A percentile compares a stretch with the other conserved stretches of the same genome.
These are phyloP conservation scores for Calonectria honghensis DNA, from an alignment of 2,329 filamentous ascomycete genomes.

Conservation along the genomic window DNA sequence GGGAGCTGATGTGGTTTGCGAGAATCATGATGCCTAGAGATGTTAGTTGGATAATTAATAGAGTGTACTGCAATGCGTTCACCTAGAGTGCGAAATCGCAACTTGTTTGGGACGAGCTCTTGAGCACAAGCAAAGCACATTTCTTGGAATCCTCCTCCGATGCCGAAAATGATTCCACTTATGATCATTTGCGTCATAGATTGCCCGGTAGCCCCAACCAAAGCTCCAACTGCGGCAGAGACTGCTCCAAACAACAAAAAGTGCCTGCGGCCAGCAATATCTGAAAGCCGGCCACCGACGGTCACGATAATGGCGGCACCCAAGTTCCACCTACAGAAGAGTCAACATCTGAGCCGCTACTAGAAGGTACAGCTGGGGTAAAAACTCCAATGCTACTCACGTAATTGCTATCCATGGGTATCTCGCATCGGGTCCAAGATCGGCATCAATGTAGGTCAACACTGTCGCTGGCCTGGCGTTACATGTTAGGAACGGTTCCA, in stretches of 20 bases:
- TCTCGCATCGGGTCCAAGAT: slow-evolving; percentile 57
- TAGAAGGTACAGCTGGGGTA: background rate
- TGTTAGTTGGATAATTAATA: background rate
- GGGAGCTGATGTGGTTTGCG: slow-evolving; percentile 57
- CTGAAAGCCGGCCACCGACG: slow-evolving; percentile 59
- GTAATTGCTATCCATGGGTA: slow-evolving; percentile 59
- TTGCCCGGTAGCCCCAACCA: slow-evolving; percentile 62
- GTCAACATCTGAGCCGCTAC: slow-evolving; percentile 1
- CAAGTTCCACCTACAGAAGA: slow-evolving; percentile 48
- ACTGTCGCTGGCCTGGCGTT: slow-evolving; percentile 54
- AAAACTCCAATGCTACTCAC: slow-evolving; percentile 31
- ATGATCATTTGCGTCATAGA: slow-evolving; percentile 63
- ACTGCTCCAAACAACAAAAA: slow-evolving; percentile 60
- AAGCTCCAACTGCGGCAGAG: slow-evolving; percentile 59
- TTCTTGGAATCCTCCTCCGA: slow-evolving; percentile 62
- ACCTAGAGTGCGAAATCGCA: slow-evolving; percentile 57
- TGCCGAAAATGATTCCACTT: slow-evolving; percentile 61
- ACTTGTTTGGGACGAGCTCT: slow-evolving; percentile 58
- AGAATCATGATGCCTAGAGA: slow-evolving; percentile 53
- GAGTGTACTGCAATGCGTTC: background rate
- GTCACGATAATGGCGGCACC: slow-evolving; percentile 57
- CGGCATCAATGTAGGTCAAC: slow-evolving; percentile 58
- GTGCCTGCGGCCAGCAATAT: slow-evolving; percentile 62
- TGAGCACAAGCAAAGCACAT: slow-evolving; percentile 60
- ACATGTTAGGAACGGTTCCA: background rate